Conservation (phyloP, 176 grass and related monocot genomes). For the Canna indica region DNA sequence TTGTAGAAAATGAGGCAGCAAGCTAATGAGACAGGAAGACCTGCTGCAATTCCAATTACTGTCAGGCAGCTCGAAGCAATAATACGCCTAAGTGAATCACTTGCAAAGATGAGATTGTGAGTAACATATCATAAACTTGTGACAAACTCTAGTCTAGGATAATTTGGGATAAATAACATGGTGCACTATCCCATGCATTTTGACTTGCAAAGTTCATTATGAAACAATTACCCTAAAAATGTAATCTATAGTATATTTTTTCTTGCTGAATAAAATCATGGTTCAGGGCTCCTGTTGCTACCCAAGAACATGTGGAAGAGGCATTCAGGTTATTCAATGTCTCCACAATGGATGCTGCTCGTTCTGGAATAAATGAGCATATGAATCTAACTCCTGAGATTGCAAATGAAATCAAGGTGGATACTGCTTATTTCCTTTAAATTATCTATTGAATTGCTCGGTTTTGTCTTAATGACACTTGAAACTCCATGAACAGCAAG, state of each 20-base stretch:
- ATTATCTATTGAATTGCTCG: slow-evolving; percentile 1
- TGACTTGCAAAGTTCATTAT: neutral
- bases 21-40: slow-evolving; percentile 78
- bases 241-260: neutral
- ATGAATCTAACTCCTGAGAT: slow-evolving; percentile 87
- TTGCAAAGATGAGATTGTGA: slow-evolving; percentile 96
- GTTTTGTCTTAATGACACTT: neutral
- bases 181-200: neutral
- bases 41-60: slow-evolving; percentile 84
- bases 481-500: slow-evolving; percentile 51
- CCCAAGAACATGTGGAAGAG: slow-evolving; percentile 91
- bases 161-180: neutral
- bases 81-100: slow-evolving; percentile 91
- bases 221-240: neutral
- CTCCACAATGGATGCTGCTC: slow-evolving; percentile 78
- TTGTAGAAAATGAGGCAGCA: slow-evolving; percentile 97
- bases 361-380: slow-evolving; percentile 97
- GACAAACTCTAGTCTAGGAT: neutral
- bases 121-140: neutral
- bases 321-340: slow-evolving; percentile 89
- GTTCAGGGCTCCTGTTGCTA: slow-evolving; percentile 69
- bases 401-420: slow-evolving; percentile 92
- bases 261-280: neutral
- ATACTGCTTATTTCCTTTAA: neutral
- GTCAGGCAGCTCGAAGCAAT: slow-evolving; percentile 98